phyloP scores from a whole-genome alignment of 2,329 filamentous ascomycete species.

The Verticillium tricorpus region DNA sequence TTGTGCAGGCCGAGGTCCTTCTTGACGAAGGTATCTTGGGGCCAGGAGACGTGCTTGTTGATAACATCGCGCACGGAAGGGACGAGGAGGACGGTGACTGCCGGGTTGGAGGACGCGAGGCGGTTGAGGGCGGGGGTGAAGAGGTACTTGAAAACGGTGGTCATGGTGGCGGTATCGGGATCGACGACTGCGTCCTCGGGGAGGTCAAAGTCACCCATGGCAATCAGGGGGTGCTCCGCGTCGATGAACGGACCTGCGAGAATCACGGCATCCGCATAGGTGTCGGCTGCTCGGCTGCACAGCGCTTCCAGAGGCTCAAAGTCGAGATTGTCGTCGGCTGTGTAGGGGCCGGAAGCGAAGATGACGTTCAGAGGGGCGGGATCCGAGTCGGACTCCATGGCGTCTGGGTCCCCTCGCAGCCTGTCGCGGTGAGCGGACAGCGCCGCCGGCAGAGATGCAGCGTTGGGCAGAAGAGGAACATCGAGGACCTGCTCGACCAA shows the following conservation, averaged over 20 bases:
- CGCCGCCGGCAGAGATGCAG: constrained; percentile 63
- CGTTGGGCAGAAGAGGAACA: constrained; percentile 68
- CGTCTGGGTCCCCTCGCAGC: constrained; percentile 59
- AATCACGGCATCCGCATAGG: constrained; percentile 72
- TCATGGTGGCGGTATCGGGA: constrained; percentile 73
- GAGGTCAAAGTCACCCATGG: constrained; percentile 73
- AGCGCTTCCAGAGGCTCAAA: constrained; percentile 83
- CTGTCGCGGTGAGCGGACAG: constrained; percentile 67
- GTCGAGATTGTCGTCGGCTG: constrained; percentile 84
- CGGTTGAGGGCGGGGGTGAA: constrained; percentile 69
- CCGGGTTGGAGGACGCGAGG: constrained; percentile 65
- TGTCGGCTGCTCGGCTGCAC: constrained; percentile 70
- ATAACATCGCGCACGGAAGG: constrained; percentile 81
- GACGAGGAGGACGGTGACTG: constrained; percentile 74
- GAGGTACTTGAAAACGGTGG: constrained; percentile 76
- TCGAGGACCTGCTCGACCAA: constrained; percentile 72
- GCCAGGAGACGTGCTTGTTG: constrained; percentile 82
- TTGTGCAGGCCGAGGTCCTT: constrained; percentile 78
- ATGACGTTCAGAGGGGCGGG: constrained; percentile 70
- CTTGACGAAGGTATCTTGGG: constrained; percentile 56
- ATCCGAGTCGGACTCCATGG: constrained; percentile 53
- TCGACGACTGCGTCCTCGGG: constrained; percentile 64
- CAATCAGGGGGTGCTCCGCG: constrained; percentile 82
- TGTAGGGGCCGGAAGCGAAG: constrained; percentile 83
- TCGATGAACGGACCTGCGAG: constrained; percentile 88